Evolutionary conservation across 2,329 filamentous ascomycete genomes (phyloP).

Genomic region (Hyphodiscus sp.): DNA sequence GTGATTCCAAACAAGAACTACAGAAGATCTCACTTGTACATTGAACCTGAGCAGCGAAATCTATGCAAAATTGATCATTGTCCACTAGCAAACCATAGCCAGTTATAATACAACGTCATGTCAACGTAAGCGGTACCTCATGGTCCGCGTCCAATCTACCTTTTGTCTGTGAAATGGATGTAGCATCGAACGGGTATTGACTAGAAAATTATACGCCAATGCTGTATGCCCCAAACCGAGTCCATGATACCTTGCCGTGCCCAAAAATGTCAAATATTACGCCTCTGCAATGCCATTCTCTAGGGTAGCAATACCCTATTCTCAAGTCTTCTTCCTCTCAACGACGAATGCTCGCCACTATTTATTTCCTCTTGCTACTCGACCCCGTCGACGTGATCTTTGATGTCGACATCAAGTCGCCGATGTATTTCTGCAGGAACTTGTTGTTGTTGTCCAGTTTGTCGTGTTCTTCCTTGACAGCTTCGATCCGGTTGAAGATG

Average conservation of each 20-base stretch:
- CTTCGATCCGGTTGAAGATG: constrained; percentile 89
- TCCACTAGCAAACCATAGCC: too few relatives aligned
- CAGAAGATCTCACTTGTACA: too few relatives aligned
- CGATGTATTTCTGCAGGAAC: constrained; percentile 96
- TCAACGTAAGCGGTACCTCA: neutral
- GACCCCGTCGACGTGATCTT: constrained; percentile 54
- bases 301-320: neutral
- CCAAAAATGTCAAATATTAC: constrained; percentile 11
- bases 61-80: too few relatives aligned
- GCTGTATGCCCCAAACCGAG: constrained; percentile 19
- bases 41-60: too few relatives aligned
- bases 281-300: constrained; percentile 16
- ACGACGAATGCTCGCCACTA: neutral
- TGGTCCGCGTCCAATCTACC: constrained; percentile 1
- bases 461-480: constrained; percentile 89
- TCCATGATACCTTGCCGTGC: constrained; percentile 2
- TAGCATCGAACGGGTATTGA: constrained; percentile 22
- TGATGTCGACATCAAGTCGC: constrained; percentile 84
- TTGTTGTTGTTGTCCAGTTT: constrained; percentile 96
- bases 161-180: constrained; percentile 5
- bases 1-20: too few relatives aligned
- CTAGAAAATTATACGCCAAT: constrained; percentile 20
- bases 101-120: too few relatives aligned
- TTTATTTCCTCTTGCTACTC: constrained; percentile 24
- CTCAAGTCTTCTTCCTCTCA: neutral